Conservation (phyloP, 23 red algal species). For the Gracilaria gracilis region DNA sequence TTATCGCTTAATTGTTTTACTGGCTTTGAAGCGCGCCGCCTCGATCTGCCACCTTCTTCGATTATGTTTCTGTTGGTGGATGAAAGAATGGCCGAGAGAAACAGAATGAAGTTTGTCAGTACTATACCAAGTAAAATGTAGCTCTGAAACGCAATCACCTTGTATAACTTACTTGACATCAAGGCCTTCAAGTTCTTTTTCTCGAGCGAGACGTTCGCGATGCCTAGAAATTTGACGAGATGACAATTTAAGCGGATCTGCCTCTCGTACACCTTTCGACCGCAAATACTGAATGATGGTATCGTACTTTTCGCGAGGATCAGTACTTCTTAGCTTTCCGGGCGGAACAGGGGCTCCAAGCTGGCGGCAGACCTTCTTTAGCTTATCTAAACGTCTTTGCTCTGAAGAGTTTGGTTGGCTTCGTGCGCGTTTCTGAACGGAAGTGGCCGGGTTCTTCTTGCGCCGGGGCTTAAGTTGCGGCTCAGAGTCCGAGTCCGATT, state of each 20-base stretch:
- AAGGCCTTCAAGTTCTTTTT: constrained; percentile 62
- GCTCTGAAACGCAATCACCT: neutral
- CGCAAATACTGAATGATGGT: constrained; percentile 29
- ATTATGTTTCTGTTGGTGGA: constrained; percentile 53
- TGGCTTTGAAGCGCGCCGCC: constrained; percentile 16
- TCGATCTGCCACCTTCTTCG: constrained; percentile 10
- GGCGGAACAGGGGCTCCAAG: constrained; percentile 43
- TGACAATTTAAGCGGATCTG: constrained; percentile 27
- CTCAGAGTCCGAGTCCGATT: neutral
- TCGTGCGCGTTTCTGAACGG: neutral
- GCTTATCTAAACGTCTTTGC: constrained; percentile 4
- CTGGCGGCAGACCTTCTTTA: constrained; percentile 31
- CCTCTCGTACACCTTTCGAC: constrained; percentile 32
- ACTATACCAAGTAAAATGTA: constrained; percentile 11
- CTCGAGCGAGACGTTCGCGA: constrained; percentile 40
- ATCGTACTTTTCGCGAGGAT: constrained; percentile 12
- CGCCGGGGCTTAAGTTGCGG: neutral
- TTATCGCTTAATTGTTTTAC: constrained; percentile 5
- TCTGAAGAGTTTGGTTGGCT: neutral
- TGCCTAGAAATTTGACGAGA: constrained; percentile 26
- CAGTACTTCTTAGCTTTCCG: constrained; percentile 9
- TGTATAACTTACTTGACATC: constrained; percentile 61
- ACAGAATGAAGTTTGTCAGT: constrained; percentile 8
- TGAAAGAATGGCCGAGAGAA: neutral
- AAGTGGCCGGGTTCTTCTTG: neutral